Conservation (phyloP, 1,284 basidiomycete species). For the Athelia sp. region DNA sequence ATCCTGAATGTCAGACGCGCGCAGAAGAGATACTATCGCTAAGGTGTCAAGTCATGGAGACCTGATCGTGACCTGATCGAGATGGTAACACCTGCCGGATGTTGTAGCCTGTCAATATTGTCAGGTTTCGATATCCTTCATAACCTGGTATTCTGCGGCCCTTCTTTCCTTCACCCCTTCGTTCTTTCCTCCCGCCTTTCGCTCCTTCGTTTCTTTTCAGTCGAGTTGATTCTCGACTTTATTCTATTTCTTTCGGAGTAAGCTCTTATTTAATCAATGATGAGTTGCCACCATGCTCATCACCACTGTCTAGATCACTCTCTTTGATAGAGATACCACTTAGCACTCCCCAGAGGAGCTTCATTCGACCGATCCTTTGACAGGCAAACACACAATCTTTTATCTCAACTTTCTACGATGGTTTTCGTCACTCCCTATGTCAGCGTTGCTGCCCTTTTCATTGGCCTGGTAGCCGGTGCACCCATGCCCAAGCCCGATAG, state of each 20-base stretch:
- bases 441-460: constrained; percentile 46
- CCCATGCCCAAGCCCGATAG: constrained; percentile 39
- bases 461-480: constrained; percentile 40
- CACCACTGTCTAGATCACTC: constrained; percentile 41
- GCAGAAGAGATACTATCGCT: too few relatives aligned
- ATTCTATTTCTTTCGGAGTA: constrained; percentile 50
- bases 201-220: constrained; percentile 33
- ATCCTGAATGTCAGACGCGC: too few relatives aligned
- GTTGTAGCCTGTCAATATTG: not conserved
- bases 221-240: constrained; percentile 63
- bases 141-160: constrained; percentile 9
- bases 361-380: constrained; percentile 36
- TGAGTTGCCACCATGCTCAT: not conserved
- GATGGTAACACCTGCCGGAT: not conserved
- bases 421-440: constrained; percentile 48
- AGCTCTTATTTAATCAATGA: constrained; percentile 10
- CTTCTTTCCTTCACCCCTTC: constrained; percentile 28
- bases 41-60: not conserved
- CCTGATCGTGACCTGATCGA: not conserved
- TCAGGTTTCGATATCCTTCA: not conserved
- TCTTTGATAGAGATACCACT: constrained; percentile 68
- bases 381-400: constrained; percentile 46
- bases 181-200: constrained; percentile 33
- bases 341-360: constrained; percentile 49
- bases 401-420: constrained; percentile 41